Evolutionary conservation across 164 flowering plant genomes (phyloP).

Genomic region (Chimonanthus praecox): DNA sequence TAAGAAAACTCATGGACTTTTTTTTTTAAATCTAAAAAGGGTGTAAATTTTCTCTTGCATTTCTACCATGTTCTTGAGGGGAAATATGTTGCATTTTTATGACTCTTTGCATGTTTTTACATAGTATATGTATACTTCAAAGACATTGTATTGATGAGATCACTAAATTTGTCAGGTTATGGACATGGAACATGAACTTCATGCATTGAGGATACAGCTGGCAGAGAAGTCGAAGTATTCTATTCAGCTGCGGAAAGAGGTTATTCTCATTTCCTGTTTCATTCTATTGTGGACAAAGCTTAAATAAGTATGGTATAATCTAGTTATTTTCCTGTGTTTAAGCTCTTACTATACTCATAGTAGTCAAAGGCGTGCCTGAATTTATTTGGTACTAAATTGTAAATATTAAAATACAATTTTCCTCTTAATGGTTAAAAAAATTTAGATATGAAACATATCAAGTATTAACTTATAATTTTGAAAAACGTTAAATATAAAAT

Average conservation of each 20-base stretch:
- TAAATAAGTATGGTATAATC: no score
- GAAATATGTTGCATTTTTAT: background rate
- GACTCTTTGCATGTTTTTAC: background rate
- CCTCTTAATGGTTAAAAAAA: no score
- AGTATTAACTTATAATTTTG: no score
- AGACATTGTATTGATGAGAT: conserved; percentile 1
- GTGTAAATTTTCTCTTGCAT: background rate
- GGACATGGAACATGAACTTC: conserved; percentile 98
- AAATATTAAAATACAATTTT: no score
- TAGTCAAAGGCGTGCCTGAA: no score
- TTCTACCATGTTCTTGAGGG: background rate
- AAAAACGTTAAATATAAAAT: no score
- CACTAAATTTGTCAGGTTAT: conserved; percentile 55
- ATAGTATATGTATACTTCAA: background rate
- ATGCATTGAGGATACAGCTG: conserved; percentile 68
- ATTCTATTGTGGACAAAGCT: background rate
- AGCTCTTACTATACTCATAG: no score
- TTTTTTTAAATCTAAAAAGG: background rate
- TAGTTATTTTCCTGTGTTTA: no score
- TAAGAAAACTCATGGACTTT: no score
- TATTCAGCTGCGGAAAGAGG: conserved; percentile 85
- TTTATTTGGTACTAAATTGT: no score
- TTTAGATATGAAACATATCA: no score
- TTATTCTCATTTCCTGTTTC: conserved; percentile 15
- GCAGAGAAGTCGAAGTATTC: conserved; percentile 79